phyloP scores from a whole-genome alignment of 2,329 filamentous ascomycete species.

The Cladosporium sp. region DNA sequence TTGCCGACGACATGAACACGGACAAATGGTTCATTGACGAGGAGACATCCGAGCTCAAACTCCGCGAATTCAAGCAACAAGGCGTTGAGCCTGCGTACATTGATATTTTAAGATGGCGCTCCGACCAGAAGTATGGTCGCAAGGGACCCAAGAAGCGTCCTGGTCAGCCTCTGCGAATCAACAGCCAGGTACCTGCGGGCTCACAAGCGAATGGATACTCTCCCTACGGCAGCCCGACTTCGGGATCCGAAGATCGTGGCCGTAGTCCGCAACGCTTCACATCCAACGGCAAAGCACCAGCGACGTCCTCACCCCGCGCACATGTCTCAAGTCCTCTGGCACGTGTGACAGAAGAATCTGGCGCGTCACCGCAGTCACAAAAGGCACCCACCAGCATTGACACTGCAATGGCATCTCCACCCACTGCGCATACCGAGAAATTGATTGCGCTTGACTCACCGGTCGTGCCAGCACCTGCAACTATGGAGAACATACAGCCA shows the following conservation, averaged over 20 bases:
- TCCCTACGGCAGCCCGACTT: slow-evolving; percentile 63
- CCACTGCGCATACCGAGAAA: slow-evolving; percentile 19
- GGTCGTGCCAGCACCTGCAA: not conserved
- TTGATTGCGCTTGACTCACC: slow-evolving; percentile 33
- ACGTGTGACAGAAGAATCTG: slow-evolving; percentile 66
- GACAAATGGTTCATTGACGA: slow-evolving; percentile 92
- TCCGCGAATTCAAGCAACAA: slow-evolving; percentile 83
- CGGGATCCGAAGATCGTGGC: slow-evolving; percentile 58
- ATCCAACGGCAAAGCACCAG: slow-evolving; percentile 54
- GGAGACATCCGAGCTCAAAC: slow-evolving; percentile 83
- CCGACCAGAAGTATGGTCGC: slow-evolving; percentile 87
- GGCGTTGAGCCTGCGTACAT: slow-evolving; percentile 91
- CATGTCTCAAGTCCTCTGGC: slow-evolving; percentile 69
- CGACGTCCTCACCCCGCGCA: slow-evolving; percentile 63
- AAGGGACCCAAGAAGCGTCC: slow-evolving; percentile 47
- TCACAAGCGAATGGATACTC: slow-evolving; percentile 42
- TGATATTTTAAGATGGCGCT: slow-evolving; percentile 90
- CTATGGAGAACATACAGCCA: slow-evolving; percentile 17
- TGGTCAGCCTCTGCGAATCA: slow-evolving; percentile 40
- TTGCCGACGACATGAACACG: slow-evolving; percentile 86
- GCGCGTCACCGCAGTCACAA: slow-evolving; percentile 31
- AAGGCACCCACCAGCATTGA: slow-evolving; percentile 31
- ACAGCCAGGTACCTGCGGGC: slow-evolving; percentile 49
- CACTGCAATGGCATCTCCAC: slow-evolving; percentile 8
- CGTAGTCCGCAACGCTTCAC: slow-evolving; percentile 65